Evolutionary conservation across 73 alveolate species (phyloP).

Genomic region (Stentor coeruleus): DNA sequence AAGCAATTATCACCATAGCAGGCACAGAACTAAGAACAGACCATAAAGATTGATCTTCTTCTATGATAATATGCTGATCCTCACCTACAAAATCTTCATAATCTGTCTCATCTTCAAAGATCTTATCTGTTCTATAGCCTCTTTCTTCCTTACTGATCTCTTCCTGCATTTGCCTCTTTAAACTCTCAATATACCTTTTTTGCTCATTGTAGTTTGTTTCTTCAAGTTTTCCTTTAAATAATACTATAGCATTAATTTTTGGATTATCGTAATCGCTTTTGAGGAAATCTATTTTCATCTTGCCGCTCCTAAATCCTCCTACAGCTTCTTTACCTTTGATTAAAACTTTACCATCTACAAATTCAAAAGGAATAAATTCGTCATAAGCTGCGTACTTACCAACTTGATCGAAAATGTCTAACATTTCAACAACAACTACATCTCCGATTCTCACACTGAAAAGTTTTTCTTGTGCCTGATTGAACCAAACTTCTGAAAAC

Average conservation of each 20-base stretch:
- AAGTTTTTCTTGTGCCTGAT: constrained; percentile 51
- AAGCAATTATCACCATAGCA: constrained; percentile 24
- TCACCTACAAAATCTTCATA: background rate
- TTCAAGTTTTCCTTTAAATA: background rate
- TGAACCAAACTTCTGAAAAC: constrained; percentile 68
- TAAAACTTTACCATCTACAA: constrained; percentile 45
- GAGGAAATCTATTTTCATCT: constrained; percentile 45
- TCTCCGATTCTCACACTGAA: constrained; percentile 66
- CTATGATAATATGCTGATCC: background rate
- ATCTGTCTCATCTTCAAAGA: background rate
- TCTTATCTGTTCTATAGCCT: background rate
- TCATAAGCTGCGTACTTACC: constrained; percentile 77
- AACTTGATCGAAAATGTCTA: constrained; percentile 62
- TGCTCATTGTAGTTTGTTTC: background rate
- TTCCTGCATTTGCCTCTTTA: background rate
- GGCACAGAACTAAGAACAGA: background rate
- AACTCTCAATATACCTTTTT: background rate
- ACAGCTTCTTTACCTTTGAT: constrained; percentile 34
- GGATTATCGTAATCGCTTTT: constrained; percentile 68
- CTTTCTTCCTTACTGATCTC: no score
- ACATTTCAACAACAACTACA: constrained; percentile 40
- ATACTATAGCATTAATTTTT: constrained; percentile 57
- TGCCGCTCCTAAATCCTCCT: constrained; percentile 40
- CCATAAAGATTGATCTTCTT: background rate
- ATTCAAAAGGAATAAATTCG: constrained; percentile 61